Evolutionary conservation across 495 filamentous ascomycete species (phyloP), one percentile per base, ranked within the genome.

Genomic region (Talaromyces borbonicus): DNA sequence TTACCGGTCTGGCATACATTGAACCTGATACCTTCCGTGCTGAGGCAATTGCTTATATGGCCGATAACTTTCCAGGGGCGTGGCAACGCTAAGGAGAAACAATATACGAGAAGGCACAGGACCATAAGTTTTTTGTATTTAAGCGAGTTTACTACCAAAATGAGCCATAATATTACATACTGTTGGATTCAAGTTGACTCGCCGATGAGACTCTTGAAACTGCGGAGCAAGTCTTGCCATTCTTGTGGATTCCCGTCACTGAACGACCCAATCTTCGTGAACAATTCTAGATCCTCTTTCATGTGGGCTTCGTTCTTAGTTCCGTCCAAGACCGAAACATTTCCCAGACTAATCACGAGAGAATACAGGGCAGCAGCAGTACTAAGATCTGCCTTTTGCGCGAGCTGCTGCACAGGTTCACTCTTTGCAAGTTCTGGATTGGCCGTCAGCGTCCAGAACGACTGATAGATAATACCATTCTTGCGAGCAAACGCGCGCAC

Each of bases 371-470:
- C 81, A 31, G 73, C 72, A 16, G 68, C 70, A 2, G 71, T 63
- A 5, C 56, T 69, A 16, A 79, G 74, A 0, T 55, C 52, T 2
- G 60, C 57, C n/a, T 52, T 56, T 11, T 58, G 38, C 11, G 77
- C 77, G 16, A 90, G 53, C 8, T 54, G 57, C 47, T 52, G 51
- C 4, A 89, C 80, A 16, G 72, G 59, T 5, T 52, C 51, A 24
- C 67, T 73, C 32, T 55, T 68, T 23, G 80, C 46, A 35, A 89
- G 65, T 12, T 71, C 59, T 8, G 69, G 75, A 51, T 92, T 90
- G 0, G 75, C 87, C 0, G 78, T 84, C 57, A 92, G 55, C 1
- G 83, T 88, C 85, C 85, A 88, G 63, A 88, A 90, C 16, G 77
- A 72, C 57, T 90, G 84, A 55, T 87, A 90, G 12, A 71, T 56